Conservation (phyloP, 441 rosid genomes). For the Arabidopsis hybrid region DNA sequence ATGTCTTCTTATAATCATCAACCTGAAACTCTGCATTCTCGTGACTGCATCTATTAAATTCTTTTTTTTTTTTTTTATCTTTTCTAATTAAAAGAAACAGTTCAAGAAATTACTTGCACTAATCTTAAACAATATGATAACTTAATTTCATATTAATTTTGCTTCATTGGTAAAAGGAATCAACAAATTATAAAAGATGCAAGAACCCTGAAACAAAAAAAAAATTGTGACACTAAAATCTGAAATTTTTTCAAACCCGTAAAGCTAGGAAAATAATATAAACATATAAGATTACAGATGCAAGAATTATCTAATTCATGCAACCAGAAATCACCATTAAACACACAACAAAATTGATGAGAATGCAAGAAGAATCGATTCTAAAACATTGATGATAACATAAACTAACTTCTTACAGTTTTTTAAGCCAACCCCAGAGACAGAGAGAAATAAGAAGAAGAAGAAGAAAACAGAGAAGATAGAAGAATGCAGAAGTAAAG, state of each 20-base stretch:
- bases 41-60: background rate
- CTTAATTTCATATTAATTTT: background rate
- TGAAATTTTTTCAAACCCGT: background rate
- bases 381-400: background rate
- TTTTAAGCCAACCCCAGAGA: conserved; percentile 7
- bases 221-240: background rate
- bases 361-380: conserved; percentile 33
- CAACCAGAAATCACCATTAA: conserved; percentile 25
- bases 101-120: conserved; percentile 9
- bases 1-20: conserved; percentile 20
- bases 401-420: conserved; percentile 4
- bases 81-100: background rate
- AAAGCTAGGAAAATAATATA: background rate
- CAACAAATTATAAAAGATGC: conserved; percentile 20
- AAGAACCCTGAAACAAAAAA: background rate
- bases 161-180: background rate
- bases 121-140: conserved; percentile 2
- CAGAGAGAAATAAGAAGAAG: conserved; percentile 12
- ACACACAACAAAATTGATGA: background rate
- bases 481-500: conserved; percentile 7
- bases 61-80: background rate
- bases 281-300: conserved; percentile 2
- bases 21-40: background rate
- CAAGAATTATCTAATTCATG: conserved; percentile 19
- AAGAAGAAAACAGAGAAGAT: background rate